phyloP scores from a whole-genome alignment of 345 rosid species.

The Gossypium rotundifolium region DNA sequence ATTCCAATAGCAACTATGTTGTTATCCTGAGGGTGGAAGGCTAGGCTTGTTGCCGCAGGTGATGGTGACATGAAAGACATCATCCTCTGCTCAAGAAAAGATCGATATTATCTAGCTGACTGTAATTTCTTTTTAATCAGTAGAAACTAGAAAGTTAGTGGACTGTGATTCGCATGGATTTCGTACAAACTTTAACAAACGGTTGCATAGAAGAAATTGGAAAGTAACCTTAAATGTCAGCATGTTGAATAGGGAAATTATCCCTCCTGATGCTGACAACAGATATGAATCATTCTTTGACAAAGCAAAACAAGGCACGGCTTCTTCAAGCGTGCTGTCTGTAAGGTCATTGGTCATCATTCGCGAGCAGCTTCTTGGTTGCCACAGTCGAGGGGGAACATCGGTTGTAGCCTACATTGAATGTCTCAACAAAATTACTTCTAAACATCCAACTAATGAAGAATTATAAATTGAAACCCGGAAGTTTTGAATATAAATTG shows the following conservation, averaged over 20 bases:
- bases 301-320: no score
- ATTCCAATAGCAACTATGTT: constrained; percentile 34
- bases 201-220: no score
- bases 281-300: no score
- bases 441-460: not conserved
- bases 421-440: constrained; percentile 2
- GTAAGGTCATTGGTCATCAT: not conserved
- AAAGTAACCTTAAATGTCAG: no score
- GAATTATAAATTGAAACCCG: not conserved
- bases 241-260: no score
- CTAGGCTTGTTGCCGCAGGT: constrained; percentile 30
- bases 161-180: no score
- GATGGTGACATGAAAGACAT: constrained; percentile 26
- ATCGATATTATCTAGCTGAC: not conserved
- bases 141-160: no score
- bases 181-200: no score
- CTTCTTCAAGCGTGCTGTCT: not conserved
- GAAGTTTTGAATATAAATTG: not conserved
- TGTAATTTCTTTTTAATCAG: no score
- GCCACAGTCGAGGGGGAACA: constrained; percentile 30
- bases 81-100: constrained; percentile 21
- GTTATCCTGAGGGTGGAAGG: constrained; percentile 39
- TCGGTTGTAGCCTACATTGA: constrained; percentile 29
- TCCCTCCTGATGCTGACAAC: no score
- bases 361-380: constrained; percentile 17